Percentiles rank a stretch among this genome's conserved stretches.
phyloP scores from a whole-genome alignment of 768 basidiomycete genomes.

The Amanita brunnescens region DNA sequence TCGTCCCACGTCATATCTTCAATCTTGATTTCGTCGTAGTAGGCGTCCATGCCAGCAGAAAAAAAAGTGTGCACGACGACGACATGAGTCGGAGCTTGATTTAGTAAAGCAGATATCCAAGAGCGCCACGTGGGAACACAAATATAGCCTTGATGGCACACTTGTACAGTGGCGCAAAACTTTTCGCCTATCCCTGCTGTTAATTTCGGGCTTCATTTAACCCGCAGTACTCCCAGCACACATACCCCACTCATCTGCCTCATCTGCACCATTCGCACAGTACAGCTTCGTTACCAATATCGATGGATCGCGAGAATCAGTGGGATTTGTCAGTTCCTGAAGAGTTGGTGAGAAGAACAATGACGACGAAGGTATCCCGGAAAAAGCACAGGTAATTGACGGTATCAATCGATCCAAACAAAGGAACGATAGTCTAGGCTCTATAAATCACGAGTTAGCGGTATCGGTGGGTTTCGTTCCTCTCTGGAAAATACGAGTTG shows the following conservation, averaged over 20 bases:
- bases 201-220: too few species aligned
- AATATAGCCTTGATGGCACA: too few species aligned
- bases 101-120: too few species aligned
- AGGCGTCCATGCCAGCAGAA: slow-evolving; percentile 60
- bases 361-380: slow-evolving; percentile 77
- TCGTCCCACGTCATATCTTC: slow-evolving; percentile 94
- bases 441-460: slow-evolving; percentile 65
- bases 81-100: too few species aligned
- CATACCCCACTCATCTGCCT: background rate
- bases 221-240: background rate
- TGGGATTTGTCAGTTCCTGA: slow-evolving; percentile 39
- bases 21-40: slow-evolving; percentile 96
- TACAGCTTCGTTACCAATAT: background rate
- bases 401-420: slow-evolving; percentile 71
- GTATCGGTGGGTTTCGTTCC: slow-evolving; percentile 42
- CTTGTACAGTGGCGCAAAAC: too few species aligned
- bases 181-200: too few species aligned
- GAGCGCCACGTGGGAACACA: too few species aligned
- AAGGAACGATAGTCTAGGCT: slow-evolving; percentile 74
- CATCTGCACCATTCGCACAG: background rate
- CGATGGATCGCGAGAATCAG: slow-evolving; percentile 8
- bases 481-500: too few species aligned
- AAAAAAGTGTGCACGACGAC: too few species aligned
- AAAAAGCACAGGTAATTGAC: slow-evolving; percentile 65
- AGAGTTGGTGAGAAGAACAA: slow-evolving; percentile 51